These are phyloP conservation scores for Mucor indicus DNA, from an alignment of 371 early-diverging fungal genomes.

Conservation along the genomic window DNA sequence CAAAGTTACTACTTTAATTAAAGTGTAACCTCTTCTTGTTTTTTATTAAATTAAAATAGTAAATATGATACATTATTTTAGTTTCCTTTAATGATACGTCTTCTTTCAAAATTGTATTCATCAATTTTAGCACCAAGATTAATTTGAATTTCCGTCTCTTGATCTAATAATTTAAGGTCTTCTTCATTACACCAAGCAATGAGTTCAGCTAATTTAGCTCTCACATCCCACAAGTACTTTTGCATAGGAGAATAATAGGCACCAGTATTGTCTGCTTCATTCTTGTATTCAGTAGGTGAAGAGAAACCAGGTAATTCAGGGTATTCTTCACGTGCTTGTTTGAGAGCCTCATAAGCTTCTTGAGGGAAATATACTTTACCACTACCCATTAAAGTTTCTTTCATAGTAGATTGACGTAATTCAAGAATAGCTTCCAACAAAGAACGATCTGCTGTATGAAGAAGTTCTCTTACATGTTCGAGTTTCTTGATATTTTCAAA, in stretches of 20 bases:
- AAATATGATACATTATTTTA: not conserved
- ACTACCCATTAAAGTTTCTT: slow-evolving; percentile 18
- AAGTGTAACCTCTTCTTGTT: slow-evolving; percentile 27
- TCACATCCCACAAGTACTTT: slow-evolving; percentile 47
- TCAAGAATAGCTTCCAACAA: slow-evolving; percentile 46
- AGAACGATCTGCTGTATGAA: slow-evolving; percentile 28
- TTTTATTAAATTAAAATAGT: not conserved
- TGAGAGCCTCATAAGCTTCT: slow-evolving; percentile 34
- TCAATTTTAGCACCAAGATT: slow-evolving; percentile 15
- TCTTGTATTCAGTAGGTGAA: slow-evolving; percentile 33
- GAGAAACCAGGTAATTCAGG: slow-evolving; percentile 37
- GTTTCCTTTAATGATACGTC: slow-evolving; percentile 13
- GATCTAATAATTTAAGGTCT: slow-evolving; percentile 4
- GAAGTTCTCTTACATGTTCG: slow-evolving; percentile 26
- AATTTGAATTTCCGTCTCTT: slow-evolving; percentile 15
- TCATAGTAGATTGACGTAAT: slow-evolving; percentile 19
- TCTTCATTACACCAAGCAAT: slow-evolving; percentile 21
- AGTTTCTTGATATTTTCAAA: slow-evolving; percentile 18
- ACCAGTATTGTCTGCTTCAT: slow-evolving; percentile 39
- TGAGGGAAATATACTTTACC: slow-evolving; percentile 47
- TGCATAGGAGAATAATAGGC: slow-evolving; percentile 51
- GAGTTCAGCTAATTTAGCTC: slow-evolving; percentile 15
- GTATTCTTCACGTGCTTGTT: slow-evolving; percentile 35
- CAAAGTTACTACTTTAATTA: slow-evolving; percentile 54
- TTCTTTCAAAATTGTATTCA: slow-evolving; percentile 21